Percentiles rank a stretch among this genome's conserved stretches.
These are phyloP conservation scores for Omphalotus olearius DNA, from an alignment of 1,284 basidiomycete genomes.

Conservation along the genomic window DNA sequence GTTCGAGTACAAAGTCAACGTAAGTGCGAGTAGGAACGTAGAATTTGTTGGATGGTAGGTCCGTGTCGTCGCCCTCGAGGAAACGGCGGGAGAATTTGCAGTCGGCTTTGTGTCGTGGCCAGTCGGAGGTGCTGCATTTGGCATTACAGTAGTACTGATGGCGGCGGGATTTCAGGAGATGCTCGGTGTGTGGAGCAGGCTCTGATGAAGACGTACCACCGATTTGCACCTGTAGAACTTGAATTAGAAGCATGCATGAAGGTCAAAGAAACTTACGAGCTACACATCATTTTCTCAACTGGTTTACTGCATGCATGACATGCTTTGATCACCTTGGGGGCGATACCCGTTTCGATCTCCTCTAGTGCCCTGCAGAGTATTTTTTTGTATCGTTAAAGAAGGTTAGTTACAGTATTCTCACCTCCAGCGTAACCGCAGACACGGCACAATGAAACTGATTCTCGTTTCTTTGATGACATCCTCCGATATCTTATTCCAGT, in stretches of 20 bases:
- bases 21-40: slow-evolving; percentile 14
- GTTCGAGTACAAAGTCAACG: slow-evolving; percentile 11
- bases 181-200: background rate
- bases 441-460: slow-evolving; percentile 20
- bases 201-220: background rate
- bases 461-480: slow-evolving; percentile 18
- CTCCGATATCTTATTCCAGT: slow-evolving; percentile 18
- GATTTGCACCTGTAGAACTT: background rate
- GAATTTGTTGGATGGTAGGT: slow-evolving; percentile 10
- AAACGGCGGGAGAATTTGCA: slow-evolving; percentile 14
- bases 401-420: background rate
- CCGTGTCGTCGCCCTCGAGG: background rate
- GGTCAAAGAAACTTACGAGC: slow-evolving; percentile 2
- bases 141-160: slow-evolving; percentile 18
- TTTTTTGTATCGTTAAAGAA: background rate
- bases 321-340: background rate
- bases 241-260: slow-evolving; percentile 1
- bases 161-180: background rate
- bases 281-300: slow-evolving; percentile 12
- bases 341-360: slow-evolving; percentile 19
- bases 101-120: slow-evolving; percentile 16
- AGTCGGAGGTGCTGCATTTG: slow-evolving; percentile 17
- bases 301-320: slow-evolving; percentile 17
- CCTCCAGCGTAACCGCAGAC: slow-evolving; percentile 18
- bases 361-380: slow-evolving; percentile 11